Percentiles rank a stretch among this genome's conserved stretches.
Conservation (phyloP, 108 stramenopile species). For the Skeletonema costatum region DNA sequence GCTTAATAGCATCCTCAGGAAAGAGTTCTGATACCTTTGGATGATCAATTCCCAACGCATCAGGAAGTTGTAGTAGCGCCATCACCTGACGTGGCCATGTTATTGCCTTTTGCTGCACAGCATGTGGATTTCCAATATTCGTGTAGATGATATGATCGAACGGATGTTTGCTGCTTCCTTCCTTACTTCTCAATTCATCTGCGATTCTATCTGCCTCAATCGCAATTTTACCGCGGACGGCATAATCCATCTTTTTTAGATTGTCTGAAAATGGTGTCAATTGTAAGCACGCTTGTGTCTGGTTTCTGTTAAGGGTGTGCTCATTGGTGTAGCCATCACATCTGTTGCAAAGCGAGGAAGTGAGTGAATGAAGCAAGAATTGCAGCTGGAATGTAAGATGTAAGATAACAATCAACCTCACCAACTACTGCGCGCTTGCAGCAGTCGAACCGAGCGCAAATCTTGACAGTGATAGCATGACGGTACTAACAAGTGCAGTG, state of each 20-base stretch:
- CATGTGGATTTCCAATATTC: constrained; percentile 97
- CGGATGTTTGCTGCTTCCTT: constrained; percentile 36
- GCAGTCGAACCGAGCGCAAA: constrained; percentile 16
- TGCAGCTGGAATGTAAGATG: not conserved
- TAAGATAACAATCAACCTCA: not conserved
- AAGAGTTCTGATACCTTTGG: constrained; percentile 60
- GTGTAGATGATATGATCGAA: constrained; percentile 93
- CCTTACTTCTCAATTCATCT: constrained; percentile 42
- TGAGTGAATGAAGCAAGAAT: not conserved
- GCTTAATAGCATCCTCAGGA: constrained; percentile 69
- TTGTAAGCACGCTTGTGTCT: constrained; percentile 56
- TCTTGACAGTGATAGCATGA: constrained; percentile 16
- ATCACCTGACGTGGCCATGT: constrained; percentile 91
- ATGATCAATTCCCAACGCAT: constrained; percentile 69
- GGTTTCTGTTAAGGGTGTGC: not conserved
- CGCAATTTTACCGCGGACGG: constrained; percentile 85
- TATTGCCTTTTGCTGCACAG: constrained; percentile 88
- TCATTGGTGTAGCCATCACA: not conserved
- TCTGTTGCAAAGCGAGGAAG: not conserved
- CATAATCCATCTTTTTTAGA: constrained; percentile 84
- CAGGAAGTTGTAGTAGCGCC: constrained; percentile 77
- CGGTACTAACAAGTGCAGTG: constrained; percentile 1
- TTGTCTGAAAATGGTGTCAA: constrained; percentile 66
- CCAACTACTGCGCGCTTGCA: constrained; percentile 1
- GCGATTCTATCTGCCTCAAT: constrained; percentile 81